phyloP scores from a whole-genome alignment of 192 early-diverging fungal genomes.

The Umbelopsis ramanniana region DNA sequence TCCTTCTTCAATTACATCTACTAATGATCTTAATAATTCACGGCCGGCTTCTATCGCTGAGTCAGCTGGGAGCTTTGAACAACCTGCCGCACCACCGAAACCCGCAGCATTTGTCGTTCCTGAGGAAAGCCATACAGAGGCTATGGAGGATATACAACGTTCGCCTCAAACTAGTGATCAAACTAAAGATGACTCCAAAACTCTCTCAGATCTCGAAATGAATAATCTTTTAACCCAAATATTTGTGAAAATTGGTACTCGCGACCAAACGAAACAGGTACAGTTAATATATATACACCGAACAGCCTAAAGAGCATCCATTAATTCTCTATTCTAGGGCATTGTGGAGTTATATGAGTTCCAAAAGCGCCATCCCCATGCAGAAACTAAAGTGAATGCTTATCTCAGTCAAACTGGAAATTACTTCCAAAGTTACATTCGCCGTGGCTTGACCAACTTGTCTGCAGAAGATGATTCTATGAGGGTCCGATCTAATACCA shows the following conservation, averaged over 20 bases:
- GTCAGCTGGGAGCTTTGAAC: background rate
- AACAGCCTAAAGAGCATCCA: background rate
- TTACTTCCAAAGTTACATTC: slow-evolving; percentile 79
- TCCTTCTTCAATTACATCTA: slow-evolving; percentile 26
- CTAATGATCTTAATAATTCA: slow-evolving; percentile 4
- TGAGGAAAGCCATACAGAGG: background rate
- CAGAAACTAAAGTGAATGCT: slow-evolving; percentile 62
- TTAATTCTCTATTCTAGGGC: slow-evolving; percentile 47
- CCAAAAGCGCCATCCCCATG: slow-evolving; percentile 71
- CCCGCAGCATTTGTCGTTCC: slow-evolving; percentile 30
- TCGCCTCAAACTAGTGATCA: background rate
- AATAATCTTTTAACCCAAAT: slow-evolving; percentile 67
- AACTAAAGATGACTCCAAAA: slow-evolving; percentile 9
- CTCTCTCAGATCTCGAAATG: slow-evolving; percentile 59
- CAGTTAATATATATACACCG: background rate
- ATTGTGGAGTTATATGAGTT: slow-evolving; percentile 79
- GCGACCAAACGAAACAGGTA: slow-evolving; percentile 71
- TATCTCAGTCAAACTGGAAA: slow-evolving; percentile 64
- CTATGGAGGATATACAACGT: slow-evolving; percentile 36
- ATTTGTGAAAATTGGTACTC: slow-evolving; percentile 71
- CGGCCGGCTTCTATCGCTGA: slow-evolving; percentile 6
- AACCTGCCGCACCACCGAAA: slow-evolving; percentile 8
- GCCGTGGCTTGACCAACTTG: slow-evolving; percentile 64
- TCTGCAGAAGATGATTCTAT: slow-evolving; percentile 56
- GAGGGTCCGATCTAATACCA: background rate